phyloP scores from a whole-genome alignment of 495 filamentous ascomycete species.

The Clohesyomyces aquaticus region DNA sequence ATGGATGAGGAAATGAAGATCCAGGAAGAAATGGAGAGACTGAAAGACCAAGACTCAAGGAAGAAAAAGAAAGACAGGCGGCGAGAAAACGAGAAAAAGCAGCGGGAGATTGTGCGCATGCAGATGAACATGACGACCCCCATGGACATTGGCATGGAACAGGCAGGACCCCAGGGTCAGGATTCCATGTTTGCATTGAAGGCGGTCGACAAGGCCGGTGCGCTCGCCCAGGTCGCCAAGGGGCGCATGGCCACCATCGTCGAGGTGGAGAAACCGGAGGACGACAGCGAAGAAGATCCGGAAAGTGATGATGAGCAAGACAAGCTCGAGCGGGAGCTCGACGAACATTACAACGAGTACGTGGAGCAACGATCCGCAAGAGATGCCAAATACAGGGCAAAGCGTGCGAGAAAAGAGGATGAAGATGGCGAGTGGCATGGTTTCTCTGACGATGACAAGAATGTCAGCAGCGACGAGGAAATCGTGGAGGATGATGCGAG shows the following conservation, averaged over 20 bases:
- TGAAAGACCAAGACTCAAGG: conserved; percentile 74
- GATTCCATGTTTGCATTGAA: conserved; percentile 85
- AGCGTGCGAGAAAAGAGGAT: conserved; percentile 80
- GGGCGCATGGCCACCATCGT: conserved; percentile 72
- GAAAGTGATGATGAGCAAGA: conserved; percentile 80
- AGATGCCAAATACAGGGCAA: conserved; percentile 86
- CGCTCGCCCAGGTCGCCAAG: conserved; percentile 69
- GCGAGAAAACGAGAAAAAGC: conserved; percentile 85
- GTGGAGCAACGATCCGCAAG: conserved; percentile 73
- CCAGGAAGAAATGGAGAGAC: conserved; percentile 79
- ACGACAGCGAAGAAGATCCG: conserved; percentile 62
- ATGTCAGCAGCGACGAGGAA: conserved; percentile 47
- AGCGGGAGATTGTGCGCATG: conserved; percentile 87
- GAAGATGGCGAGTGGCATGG: conserved; percentile 91
- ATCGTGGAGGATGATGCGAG: conserved; percentile 53
- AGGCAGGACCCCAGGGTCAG: conserved; percentile 73
- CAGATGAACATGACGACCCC: conserved; percentile 96
- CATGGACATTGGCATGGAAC: conserved; percentile 94
- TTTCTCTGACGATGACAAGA: conserved; percentile 68
- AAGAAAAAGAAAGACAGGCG: conserved; percentile 79
- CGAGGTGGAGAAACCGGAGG: conserved; percentile 54
- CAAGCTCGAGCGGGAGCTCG: conserved; percentile 78
- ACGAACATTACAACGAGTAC: conserved; percentile 83
- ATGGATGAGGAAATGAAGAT: conserved; percentile 95
- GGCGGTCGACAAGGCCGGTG: conserved; percentile 72